Conservation (phyloP, 1,139 yeast genomes). For the Pichia sp. region DNA sequence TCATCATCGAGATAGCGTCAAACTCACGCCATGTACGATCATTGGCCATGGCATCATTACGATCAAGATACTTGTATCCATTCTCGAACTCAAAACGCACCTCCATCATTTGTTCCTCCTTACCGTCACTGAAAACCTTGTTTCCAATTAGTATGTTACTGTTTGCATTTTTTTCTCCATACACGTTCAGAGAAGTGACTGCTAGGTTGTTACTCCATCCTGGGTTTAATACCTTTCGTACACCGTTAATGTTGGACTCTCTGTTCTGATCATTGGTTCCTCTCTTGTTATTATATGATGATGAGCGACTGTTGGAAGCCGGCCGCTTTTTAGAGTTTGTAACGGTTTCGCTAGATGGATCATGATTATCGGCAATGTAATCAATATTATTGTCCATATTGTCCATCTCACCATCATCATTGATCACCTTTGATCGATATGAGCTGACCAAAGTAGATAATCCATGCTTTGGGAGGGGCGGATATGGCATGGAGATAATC, state of each 20-base stretch:
- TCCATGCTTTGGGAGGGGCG: slow-evolving; percentile 41
- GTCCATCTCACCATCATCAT: slow-evolving; percentile 12
- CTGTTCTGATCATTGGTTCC: background rate
- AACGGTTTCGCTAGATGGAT: background rate
- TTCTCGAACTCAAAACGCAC: slow-evolving; percentile 18
- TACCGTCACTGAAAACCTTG: slow-evolving; percentile 6
- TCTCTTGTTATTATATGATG: background rate
- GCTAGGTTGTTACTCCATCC: slow-evolving; percentile 19
- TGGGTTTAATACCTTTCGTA: slow-evolving; percentile 12
- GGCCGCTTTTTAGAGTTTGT: background rate
- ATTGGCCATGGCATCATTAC: slow-evolving; percentile 13
- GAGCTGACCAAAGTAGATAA: slow-evolving; percentile 43
- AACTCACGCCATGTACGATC: slow-evolving; percentile 18
- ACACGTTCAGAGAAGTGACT: slow-evolving; percentile 20
- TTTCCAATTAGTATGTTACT: slow-evolving; percentile 20
- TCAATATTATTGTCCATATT: slow-evolving; percentile 25
- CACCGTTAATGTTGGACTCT: background rate
- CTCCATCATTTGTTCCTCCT: slow-evolving; percentile 19
- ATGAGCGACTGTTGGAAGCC: background rate
- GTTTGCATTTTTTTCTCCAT: slow-evolving; percentile 22
- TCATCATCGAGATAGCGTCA: slow-evolving; percentile 16
- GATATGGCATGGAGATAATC: slow-evolving; percentile 24
- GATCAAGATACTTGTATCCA: slow-evolving; percentile 12
- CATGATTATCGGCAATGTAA: slow-evolving; percentile 22
- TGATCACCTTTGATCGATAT: slow-evolving; percentile 25